Evolutionary conservation across 192 early-diverging fungal genomes (phyloP), one percentile per base, ranked within the genome.

Genomic region (Linnemannia exigua): DNA sequence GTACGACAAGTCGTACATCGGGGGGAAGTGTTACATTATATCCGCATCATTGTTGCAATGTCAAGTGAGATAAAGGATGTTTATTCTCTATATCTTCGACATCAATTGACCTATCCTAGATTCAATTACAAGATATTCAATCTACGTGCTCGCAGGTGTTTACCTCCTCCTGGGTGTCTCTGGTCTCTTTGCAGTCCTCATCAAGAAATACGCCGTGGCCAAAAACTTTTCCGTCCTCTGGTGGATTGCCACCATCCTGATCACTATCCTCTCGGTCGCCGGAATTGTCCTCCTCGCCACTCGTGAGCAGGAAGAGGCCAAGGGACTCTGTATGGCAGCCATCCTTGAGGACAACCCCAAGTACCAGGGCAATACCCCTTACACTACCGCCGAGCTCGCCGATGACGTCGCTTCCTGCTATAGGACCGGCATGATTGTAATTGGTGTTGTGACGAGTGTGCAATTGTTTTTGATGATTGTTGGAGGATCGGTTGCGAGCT

Each of bases 221-320:
- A 86, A 86, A 70, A 86, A 86, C 73, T 86, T 86, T 25, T 86
- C 84, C 0, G 84, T 86, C 37, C 75, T 86, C 69, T 86, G 84
- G 84, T 86, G 84, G 84, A 86, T 69, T 16, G 84, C 80, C 36
- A 86, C 84, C 28, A 14, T 79, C 48, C 8, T 80, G 20, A 36
- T 67, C 66, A 86, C 75, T 7, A 58, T 76, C 46, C 78, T 86
- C 14, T 70, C 74, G 1, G 47, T 76, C 16, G 33, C 31, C 78
- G 63, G 35, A 8, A 50, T 79, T 28, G 69, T 86, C n/a, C 51
- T 86, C 25, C 31, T 86, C n/a, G 78, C 78, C 25, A 86, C 78
- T 0, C 48, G 79, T 9, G 78, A 63, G 41, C 75, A 79, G 41
- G 74, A 76, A 3, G 77, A 77, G 0, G 69, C 72, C 84, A 71